Evolutionary conservation across 2,329 filamentous ascomycete species (phyloP), one percentile per base, ranked within the genome.

Genomic region (Tolypocladium ophioglossoides): DNA sequence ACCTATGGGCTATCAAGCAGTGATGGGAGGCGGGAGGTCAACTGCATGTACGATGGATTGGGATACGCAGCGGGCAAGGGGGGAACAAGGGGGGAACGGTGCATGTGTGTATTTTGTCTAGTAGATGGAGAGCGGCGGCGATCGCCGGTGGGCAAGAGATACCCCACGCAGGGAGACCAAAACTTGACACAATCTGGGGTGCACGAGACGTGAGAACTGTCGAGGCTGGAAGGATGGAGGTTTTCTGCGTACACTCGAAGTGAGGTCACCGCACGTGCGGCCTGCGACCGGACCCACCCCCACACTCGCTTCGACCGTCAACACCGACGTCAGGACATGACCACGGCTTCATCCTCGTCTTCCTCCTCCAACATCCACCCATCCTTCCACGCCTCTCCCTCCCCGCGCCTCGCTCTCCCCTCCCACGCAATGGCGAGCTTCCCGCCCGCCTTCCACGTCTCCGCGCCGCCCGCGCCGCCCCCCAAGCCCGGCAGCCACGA

Each of bases 401-500:
- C 16, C 12, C 32, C 52, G 11, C 7, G 20, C 14, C 32, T 20
- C 7, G n/a, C n/a, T n/a, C n/a, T 11, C 40, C 22, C 34, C 22
- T 40, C 20, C 4, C 22, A 39, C 22, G 51, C 44, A 46, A 70
- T 69, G 67, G 57, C 64, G 20, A 66, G 59, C 63, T 64, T 63
- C 51, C 60, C 64, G 2, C 55, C 64, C 22, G 67, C 67, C 30
- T 53, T 59, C 6, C 64, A 63, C 51, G 60, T 57, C 53, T 63
- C 62, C 18, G 69, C 68, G 6, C 85, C 86, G 30, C 87, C 87
- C 0, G 78, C 84, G 10, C 85, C 84, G 18, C 86, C 87, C 2
- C 87, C 87, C 1, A 90, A 90, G 66, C 83, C 86, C 18, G 78
- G 74, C 61, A 86, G 80, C 68, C 84, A 85, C 67, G 85, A 89